Base-by-base conservation (phyloP, 1,139 yeast genomes). In the Debaryomyces sp. region DNA sequence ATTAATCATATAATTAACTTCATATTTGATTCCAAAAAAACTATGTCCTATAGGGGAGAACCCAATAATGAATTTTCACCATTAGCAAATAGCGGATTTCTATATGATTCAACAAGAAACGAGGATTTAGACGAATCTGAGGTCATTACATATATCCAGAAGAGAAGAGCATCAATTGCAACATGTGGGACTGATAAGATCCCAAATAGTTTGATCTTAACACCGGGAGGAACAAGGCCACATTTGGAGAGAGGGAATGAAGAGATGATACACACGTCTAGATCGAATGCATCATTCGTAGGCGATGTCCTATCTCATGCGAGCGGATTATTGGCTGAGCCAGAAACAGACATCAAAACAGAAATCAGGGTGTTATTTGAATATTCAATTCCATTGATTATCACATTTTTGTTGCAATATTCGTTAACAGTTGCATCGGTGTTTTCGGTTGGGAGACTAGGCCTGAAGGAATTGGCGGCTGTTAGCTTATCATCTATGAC, bases 371-470 rank as follows among this genome's bases (percentile, higher is more conserved):
- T 78, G 45, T 66, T 84, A 49, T 50, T 68, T 17, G 63, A 66
- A 35, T 77, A 74, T 50, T 73, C 94, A 0, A 55, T 82, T 7
- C 96, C 96, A 0, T 68, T 88, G 54, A 76, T 86, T 4, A 71
- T 88, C 44, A 89, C 97, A 0, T 89, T 89, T 59, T 65, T 89
- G 35, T 71, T 91, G 44, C 97, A 90, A 64, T 88, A 88, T 64
- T 88, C 96, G 1, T 73, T 90, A 50, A 86, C 94, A 0, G 87
- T 89, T 45, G 92, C 96, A 0, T 86, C 95, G 0, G 89, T 90
- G 21, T 88, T 89, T 61, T 81, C 88, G 8, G 96, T 87, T 10
- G 96, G 96, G 6, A 86, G 87, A 60, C 70, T 89, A 47, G 97
- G 97, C n/a, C 82, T 87, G 47, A 76, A 78, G 30, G 90, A 87